Percentiles rank a stretch among this genome's conserved stretches.
phyloP scores from a whole-genome alignment of 139 green algal species.

The Nannochloris sp. region DNA sequence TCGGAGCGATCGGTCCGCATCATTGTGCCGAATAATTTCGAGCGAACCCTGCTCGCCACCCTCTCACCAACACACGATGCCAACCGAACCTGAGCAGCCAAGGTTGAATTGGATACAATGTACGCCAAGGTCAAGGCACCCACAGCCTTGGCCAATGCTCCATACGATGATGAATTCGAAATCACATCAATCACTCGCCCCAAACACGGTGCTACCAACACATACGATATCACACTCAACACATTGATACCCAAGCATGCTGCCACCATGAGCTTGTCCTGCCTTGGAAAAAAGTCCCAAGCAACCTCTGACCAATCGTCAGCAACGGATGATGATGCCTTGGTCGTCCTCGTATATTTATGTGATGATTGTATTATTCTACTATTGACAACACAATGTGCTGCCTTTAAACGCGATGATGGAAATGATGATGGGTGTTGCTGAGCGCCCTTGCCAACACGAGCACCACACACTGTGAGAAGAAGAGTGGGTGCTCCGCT shows the following conservation, averaged over 20 bases:
- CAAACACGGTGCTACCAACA: slow-evolving; percentile 16
- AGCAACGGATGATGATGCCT: too few relatives aligned
- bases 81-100: slow-evolving; percentile 27
- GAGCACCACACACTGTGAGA: too few relatives aligned
- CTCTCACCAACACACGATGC: slow-evolving; percentile 10
- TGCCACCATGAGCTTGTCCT: too few relatives aligned
- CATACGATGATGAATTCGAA: slow-evolving; percentile 4
- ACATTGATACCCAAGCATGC: slow-evolving; percentile 7
- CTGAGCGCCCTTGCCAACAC: too few relatives aligned
- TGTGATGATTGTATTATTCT: too few relatives aligned
- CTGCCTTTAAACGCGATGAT: too few relatives aligned
- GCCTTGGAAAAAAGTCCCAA: neutral
- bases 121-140: slow-evolving; percentile 19
- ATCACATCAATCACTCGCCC: slow-evolving; percentile 26
- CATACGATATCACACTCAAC: slow-evolving; percentile 6
- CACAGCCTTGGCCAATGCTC: slow-evolving; percentile 12
- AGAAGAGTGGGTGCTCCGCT: too few relatives aligned
- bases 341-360: too few relatives aligned
- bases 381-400: too few relatives aligned
- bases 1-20: neutral
- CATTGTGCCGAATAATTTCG: slow-evolving; percentile 22
- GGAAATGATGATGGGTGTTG: too few relatives aligned
- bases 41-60: slow-evolving; percentile 16
- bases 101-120: slow-evolving; percentile 2
- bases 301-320: neutral